Conservation (phyloP, 2,329 filamentous ascomycete genomes). For the Aspergillus sp. region DNA sequence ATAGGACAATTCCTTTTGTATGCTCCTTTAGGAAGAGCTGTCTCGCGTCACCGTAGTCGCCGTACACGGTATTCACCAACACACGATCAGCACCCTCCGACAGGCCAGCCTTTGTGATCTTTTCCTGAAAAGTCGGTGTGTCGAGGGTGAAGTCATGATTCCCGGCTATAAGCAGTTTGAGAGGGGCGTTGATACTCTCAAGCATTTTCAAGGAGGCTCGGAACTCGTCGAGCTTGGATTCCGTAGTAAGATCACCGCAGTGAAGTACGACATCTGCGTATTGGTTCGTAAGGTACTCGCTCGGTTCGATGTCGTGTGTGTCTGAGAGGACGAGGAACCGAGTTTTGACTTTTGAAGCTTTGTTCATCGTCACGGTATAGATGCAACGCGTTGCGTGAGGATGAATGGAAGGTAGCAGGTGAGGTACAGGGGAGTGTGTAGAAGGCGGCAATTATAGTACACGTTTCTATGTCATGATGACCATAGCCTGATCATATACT, state of each 20-base stretch:
- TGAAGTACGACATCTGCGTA: conserved; percentile 50
- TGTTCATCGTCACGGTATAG: not conserved
- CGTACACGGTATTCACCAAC: conserved; percentile 37
- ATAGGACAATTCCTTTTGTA: conserved; percentile 43
- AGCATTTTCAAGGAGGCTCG: conserved; percentile 43
- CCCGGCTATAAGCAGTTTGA: conserved; percentile 56
- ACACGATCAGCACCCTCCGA: conserved; percentile 21
- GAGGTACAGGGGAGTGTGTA: not conserved
- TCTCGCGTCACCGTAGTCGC: conserved; percentile 36
- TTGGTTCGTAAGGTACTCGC: conserved; percentile 24
- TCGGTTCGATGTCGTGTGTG: conserved; percentile 37
- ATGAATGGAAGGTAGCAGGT: not conserved
- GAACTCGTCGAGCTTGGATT: conserved; percentile 43
- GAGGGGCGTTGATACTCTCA: conserved; percentile 42
- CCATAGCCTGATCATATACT: not conserved
- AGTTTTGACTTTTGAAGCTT: conserved; percentile 30
- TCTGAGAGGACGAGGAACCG: conserved; percentile 48
- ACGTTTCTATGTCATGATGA: not conserved
- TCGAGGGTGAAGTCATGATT: conserved; percentile 54
- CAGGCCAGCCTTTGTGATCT: conserved; percentile 25
- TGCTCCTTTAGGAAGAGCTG: conserved; percentile 38
- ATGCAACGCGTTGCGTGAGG: not conserved
- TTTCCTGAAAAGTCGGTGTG: conserved; percentile 32
- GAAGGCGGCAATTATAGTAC: not conserved
- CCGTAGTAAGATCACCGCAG: conserved; percentile 53